Conservation (phyloP, 1,284 basidiomycete species). For the Phenoliferia sp. region DNA sequence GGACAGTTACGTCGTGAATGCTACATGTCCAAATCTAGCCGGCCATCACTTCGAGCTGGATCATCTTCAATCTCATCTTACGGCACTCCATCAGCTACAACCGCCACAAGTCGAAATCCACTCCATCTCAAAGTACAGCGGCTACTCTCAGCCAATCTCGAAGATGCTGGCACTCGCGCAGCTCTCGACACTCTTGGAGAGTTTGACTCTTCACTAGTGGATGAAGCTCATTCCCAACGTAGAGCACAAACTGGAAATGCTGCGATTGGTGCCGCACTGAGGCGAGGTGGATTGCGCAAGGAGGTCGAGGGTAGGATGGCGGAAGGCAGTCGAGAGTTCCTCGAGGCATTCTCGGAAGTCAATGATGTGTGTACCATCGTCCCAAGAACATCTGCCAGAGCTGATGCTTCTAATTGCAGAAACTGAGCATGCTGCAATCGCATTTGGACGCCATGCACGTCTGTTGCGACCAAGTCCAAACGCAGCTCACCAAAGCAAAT, state of each 20-base stretch:
- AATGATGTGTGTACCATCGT: slow-evolving; percentile 62
- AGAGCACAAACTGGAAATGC: slow-evolving; percentile 37
- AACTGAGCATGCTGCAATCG: slow-evolving; percentile 66
- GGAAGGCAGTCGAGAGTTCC: slow-evolving; percentile 71
- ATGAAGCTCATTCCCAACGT: background rate
- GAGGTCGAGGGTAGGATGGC: slow-evolving; percentile 79
- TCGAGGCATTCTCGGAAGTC: slow-evolving; percentile 76
- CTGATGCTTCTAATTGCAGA: slow-evolving; percentile 49
- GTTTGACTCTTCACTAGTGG: slow-evolving; percentile 50
- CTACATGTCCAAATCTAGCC: too few species aligned
- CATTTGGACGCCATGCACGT: slow-evolving; percentile 71
- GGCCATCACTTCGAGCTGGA: background rate
- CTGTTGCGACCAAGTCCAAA: slow-evolving; percentile 77
- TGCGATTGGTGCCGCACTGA: slow-evolving; percentile 42
- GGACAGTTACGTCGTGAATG: too few species aligned
- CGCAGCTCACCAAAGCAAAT: slow-evolving; percentile 68
- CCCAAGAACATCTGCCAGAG: background rate
- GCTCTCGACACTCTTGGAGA: slow-evolving; percentile 77
- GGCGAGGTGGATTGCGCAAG: slow-evolving; percentile 64
- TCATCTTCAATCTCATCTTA: background rate
- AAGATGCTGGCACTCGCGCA: slow-evolving; percentile 70
- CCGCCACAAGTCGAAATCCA: slow-evolving; percentile 50
- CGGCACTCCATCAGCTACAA: background rate
- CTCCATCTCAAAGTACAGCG: slow-evolving; percentile 80
- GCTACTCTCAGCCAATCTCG: slow-evolving; percentile 70